phyloP scores from a whole-genome alignment of 2,329 filamentous ascomycete species.

The Parastagonospora avenae region DNA sequence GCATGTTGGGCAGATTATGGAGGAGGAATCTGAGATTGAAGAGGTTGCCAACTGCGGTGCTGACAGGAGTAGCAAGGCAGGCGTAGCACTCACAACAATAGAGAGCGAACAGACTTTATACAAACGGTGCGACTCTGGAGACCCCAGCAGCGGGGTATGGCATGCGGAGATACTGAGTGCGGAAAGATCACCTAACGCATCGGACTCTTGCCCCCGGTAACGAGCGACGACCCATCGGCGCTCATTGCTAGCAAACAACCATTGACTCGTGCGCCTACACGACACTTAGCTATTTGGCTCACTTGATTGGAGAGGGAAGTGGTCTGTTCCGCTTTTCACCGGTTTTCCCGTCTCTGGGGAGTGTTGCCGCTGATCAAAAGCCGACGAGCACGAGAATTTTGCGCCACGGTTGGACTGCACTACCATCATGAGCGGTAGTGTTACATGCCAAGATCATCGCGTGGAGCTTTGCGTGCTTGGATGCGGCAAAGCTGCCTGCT shows the following conservation, averaged over 20 bases:
- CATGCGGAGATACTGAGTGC: conserved; percentile 9
- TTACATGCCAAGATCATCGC: conserved; percentile 19
- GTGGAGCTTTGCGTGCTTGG: conserved; percentile 17
- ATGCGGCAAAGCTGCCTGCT: conserved; percentile 24
- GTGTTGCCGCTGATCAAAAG: not conserved
- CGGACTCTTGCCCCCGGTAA: not conserved
- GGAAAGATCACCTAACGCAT: not conserved
- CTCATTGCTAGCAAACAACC: not conserved
- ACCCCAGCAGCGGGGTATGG: conserved; percentile 4
- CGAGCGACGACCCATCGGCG: not conserved
- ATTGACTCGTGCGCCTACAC: too few species aligned
- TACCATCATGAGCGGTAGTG: conserved; percentile 1
- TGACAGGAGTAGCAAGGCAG: not conserved
- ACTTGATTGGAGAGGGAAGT: too few species aligned
- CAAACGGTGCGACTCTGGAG: not conserved
- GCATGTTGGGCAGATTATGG: conserved; percentile 30
- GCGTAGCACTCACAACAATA: not conserved
- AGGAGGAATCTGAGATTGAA: not conserved
- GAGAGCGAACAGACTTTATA: conserved; percentile 1
- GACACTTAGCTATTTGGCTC: too few species aligned
- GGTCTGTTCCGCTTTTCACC: too few species aligned
- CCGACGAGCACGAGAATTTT: not conserved
- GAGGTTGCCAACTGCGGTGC: not conserved
- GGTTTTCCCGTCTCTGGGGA: too few species aligned
- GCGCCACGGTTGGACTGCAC: not conserved